phyloP scores from a whole-genome alignment of 106 monocot species.

The Dendrobium nobile region DNA sequence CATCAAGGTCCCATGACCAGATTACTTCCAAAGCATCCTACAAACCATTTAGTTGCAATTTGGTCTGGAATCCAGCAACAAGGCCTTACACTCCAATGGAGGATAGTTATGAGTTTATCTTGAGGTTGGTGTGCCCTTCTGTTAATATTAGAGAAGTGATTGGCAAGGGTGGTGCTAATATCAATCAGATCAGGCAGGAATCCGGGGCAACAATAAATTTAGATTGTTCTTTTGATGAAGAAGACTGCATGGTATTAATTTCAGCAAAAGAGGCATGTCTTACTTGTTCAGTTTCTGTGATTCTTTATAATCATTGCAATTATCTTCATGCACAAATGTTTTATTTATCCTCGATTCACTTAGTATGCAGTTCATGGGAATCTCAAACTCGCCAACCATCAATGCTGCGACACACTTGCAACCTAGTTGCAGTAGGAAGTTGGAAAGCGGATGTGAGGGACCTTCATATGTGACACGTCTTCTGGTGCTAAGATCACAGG shows the following conservation, averaged over 20 bases:
- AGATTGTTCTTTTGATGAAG: slow-evolving; percentile 27
- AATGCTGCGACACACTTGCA: slow-evolving; percentile 50
- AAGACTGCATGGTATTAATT: slow-evolving; percentile 36
- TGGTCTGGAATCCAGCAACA: slow-evolving; percentile 13
- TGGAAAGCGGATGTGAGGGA: slow-evolving; percentile 34
- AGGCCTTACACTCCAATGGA: neutral
- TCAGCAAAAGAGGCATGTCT: slow-evolving; percentile 30
- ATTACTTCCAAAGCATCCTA: slow-evolving; percentile 13
- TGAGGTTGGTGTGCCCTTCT: slow-evolving; percentile 43
- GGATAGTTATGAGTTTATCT: slow-evolving; percentile 22
- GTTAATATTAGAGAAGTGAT: slow-evolving; percentile 49
- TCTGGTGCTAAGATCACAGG: slow-evolving; percentile 42
- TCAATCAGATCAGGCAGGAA: slow-evolving; percentile 37
- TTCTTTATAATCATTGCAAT: neutral
- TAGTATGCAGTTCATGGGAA: slow-evolving; percentile 36
- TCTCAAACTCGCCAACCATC: slow-evolving; percentile 40
- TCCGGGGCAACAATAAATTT: slow-evolving; percentile 38
- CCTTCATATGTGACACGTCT: slow-evolving; percentile 44
- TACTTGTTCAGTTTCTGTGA: neutral
- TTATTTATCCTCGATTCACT: slow-evolving; percentile 5
- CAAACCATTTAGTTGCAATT: slow-evolving; percentile 24
- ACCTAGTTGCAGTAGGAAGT: slow-evolving; percentile 49
- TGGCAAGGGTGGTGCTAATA: slow-evolving; percentile 37
- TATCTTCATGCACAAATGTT: neutral
- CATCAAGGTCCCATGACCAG: slow-evolving; percentile 34